These are phyloP conservation scores for Raphanus hybrid DNA, from an alignment of 441 rosid genomes.

Conservation along the genomic window DNA sequence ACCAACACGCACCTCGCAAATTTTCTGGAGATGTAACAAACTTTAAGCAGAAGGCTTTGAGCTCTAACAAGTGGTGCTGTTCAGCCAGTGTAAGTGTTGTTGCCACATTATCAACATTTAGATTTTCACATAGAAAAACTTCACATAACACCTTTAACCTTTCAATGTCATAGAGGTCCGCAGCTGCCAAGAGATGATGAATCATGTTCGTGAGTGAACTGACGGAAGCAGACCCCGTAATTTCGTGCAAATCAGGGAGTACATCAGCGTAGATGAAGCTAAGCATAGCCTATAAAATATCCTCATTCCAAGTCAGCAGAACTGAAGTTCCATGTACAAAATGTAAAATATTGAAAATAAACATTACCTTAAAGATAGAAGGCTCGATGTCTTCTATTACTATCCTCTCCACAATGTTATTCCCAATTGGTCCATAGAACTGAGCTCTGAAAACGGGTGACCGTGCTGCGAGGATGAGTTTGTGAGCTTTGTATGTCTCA, in stretches of 20 bases:
- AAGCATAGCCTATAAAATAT: slow-evolving; percentile 72
- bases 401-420: slow-evolving; percentile 58
- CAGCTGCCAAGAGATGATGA: slow-evolving; percentile 86
- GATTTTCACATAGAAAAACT: slow-evolving; percentile 75
- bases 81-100: slow-evolving; percentile 91
- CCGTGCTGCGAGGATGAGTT: slow-evolving; percentile 75
- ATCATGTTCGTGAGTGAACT: slow-evolving; percentile 71
- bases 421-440: slow-evolving; percentile 81
- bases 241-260: slow-evolving; percentile 73
- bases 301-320: slow-evolving; percentile 16
- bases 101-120: slow-evolving; percentile 75
- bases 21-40: slow-evolving; percentile 76
- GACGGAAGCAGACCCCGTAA: slow-evolving; percentile 62
- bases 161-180: slow-evolving; percentile 83
- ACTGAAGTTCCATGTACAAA: background rate
- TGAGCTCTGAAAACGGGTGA: slow-evolving; percentile 86
- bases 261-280: slow-evolving; percentile 75
- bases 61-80: slow-evolving; percentile 79
- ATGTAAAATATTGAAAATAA: slow-evolving; percentile 13
- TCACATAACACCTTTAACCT: slow-evolving; percentile 76
- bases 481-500: slow-evolving; percentile 74
- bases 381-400: slow-evolving; percentile 74
- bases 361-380: slow-evolving; percentile 76
- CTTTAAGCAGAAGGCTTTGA: slow-evolving; percentile 80
- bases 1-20: slow-evolving; percentile 66